These are phyloP conservation scores for Chrysosporium keratinophilum DNA, from an alignment of 2,329 filamentous ascomycete species.

Conservation along the genomic window DNA sequence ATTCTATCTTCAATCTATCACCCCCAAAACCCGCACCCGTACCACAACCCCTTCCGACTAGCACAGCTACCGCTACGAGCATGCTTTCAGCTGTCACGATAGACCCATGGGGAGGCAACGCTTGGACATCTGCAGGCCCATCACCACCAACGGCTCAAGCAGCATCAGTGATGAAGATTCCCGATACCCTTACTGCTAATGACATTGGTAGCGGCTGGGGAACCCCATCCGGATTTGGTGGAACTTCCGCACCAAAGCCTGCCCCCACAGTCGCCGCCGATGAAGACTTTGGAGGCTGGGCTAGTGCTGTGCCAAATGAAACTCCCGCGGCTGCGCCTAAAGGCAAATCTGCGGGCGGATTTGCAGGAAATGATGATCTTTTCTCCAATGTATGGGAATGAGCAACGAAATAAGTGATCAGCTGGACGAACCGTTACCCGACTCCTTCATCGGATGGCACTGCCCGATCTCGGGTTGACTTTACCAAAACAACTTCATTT, in stretches of 20 bases:
- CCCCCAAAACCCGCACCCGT: conserved; percentile 28
- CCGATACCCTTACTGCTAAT: conserved; percentile 43
- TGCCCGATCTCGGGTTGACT: not conserved
- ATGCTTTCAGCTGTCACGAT: conserved; percentile 34
- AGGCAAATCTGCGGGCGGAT: conserved; percentile 51
- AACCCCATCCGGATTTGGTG: conserved; percentile 26
- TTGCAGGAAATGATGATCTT: conserved; percentile 62
- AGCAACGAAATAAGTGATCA: not conserved
- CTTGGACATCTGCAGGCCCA: conserved; percentile 61
- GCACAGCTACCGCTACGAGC: conserved; percentile 34
- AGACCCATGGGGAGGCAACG: conserved; percentile 79
- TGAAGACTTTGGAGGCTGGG: conserved; percentile 94
- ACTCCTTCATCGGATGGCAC: not conserved
- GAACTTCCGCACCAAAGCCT: conserved; percentile 27
- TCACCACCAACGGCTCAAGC: conserved; percentile 36
- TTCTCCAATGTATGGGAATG: conserved; percentile 89
- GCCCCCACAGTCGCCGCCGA: conserved; percentile 67
- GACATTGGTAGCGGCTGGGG: conserved; percentile 61
- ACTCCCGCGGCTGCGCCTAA: conserved; percentile 38
- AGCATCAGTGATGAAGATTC: conserved; percentile 32
- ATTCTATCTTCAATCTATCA: conserved; percentile 77
- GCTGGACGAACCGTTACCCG: not conserved
- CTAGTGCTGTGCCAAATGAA: conserved; percentile 53
- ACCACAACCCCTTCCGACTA: conserved; percentile 23
- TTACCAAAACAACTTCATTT: not conserved